Percentiles rank a stretch among this genome's conserved stretches.
Evolutionary conservation across 2,329 filamentous ascomycete species (phyloP).

Genomic region (Fusarium sp.): DNA sequence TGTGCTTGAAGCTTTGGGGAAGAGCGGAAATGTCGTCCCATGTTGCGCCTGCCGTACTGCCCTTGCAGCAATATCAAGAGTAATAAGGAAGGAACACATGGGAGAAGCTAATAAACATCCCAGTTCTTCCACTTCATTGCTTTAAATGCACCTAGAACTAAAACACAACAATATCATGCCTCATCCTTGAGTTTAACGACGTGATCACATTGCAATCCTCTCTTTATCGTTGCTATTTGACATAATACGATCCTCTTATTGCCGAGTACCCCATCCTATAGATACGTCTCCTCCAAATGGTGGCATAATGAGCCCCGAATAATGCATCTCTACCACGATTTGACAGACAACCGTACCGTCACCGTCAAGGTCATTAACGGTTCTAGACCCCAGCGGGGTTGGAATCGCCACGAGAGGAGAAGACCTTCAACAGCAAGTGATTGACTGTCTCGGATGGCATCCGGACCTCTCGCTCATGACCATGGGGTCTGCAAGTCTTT

Average conservation of each 20-base stretch:
- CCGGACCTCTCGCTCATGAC: conserved; percentile 28
- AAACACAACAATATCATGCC: conserved; percentile 3
- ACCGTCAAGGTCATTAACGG: background rate
- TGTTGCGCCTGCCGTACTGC: conserved; percentile 5
- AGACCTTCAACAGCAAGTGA: background rate
- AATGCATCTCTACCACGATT: conserved; percentile 10
- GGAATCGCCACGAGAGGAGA: conserved; percentile 20
- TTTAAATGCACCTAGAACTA: conserved; percentile 3
- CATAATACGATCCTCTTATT: conserved; percentile 5
- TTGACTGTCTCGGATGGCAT: conserved; percentile 29
- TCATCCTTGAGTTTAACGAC: conserved; percentile 1
- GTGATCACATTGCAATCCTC: background rate
- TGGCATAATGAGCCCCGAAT: conserved; percentile 18
- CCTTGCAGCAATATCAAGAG: conserved; percentile 8
- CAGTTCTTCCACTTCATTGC: background rate
- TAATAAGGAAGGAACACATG: conserved; percentile 1
- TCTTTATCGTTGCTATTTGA: background rate
- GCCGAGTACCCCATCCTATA: background rate
- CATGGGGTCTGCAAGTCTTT: conserved; percentile 23
- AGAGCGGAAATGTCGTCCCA: conserved; percentile 15
- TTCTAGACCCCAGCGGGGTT: conserved; percentile 19
- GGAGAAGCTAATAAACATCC: background rate
- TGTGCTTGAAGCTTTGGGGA: background rate
- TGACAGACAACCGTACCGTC: background rate
- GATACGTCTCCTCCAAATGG: background rate